Conservation (phyloP, 441 rosid genomes). For the Flueggea neowawraea region DNA sequence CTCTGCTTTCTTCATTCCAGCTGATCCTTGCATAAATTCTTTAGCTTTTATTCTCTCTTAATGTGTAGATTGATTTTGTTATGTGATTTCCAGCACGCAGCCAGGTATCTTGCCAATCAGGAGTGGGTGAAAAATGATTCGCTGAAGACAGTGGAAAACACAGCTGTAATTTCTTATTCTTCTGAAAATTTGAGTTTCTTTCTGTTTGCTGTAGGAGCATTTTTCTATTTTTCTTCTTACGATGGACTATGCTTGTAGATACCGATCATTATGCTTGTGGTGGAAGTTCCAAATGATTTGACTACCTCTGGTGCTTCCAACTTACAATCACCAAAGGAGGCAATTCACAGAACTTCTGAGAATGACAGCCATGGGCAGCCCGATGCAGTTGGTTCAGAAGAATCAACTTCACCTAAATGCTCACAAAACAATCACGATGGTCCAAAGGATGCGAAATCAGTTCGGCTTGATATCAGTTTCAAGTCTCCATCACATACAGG, state of each 20-base stretch:
- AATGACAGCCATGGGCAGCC: slow-evolving; percentile 37
- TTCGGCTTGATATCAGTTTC: slow-evolving; percentile 94
- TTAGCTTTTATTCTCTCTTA: neutral
- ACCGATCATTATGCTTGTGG: slow-evolving; percentile 95
- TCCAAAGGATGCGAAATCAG: slow-evolving; percentile 56
- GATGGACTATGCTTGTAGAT: slow-evolving; percentile 45
- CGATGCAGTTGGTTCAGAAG: slow-evolving; percentile 50
- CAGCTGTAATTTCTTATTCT: slow-evolving; percentile 68
- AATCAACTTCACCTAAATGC: slow-evolving; percentile 43
- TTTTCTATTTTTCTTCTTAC: slow-evolving; percentile 29
- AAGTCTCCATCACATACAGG: slow-evolving; percentile 96
- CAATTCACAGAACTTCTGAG: slow-evolving; percentile 32
- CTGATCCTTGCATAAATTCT: too few species aligned
- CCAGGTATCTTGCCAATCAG: slow-evolving; percentile 98
- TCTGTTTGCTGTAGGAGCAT: neutral
- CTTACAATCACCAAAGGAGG: slow-evolving; percentile 65
- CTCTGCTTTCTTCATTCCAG: too few species aligned
- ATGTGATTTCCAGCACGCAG: slow-evolving; percentile 77
- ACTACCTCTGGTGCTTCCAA: slow-evolving; percentile 51
- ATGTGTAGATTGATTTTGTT: slow-evolving; percentile 16
- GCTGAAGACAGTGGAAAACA: slow-evolving; percentile 94
- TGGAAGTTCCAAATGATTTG: slow-evolving; percentile 92
- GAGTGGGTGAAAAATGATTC: slow-evolving; percentile 99
- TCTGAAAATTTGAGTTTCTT: neutral
- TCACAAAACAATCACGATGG: slow-evolving; percentile 30